phyloP scores from a whole-genome alignment of 2,329 filamentous ascomycete species.

The Colletotrichum costaricense region DNA sequence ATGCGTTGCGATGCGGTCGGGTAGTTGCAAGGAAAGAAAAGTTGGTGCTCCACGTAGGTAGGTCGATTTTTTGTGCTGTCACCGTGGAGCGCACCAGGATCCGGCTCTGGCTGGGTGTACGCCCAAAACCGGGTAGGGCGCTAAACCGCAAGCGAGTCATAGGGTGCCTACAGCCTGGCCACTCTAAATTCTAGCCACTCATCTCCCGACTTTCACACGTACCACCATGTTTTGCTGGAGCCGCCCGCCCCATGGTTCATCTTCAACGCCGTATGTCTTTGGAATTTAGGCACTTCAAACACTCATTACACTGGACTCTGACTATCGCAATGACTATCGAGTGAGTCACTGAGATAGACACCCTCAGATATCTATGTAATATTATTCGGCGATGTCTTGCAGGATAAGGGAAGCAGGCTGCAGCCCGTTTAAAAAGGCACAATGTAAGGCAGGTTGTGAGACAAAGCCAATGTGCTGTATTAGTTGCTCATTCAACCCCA shows the following conservation, averaged over 20 bases:
- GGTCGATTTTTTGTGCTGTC: slow-evolving; percentile 34
- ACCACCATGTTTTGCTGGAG: slow-evolving; percentile 4
- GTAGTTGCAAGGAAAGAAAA: slow-evolving; percentile 33
- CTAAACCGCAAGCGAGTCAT: slow-evolving; percentile 35
- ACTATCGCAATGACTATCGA: neutral
- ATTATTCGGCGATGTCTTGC: neutral
- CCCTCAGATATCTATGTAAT: neutral
- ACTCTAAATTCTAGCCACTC: neutral
- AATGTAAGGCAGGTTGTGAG: neutral
- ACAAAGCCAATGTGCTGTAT: slow-evolving; percentile 22
- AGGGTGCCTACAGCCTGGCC: slow-evolving; percentile 16
- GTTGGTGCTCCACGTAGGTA: slow-evolving; percentile 31
- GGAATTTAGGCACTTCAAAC: neutral
- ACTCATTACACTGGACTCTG: neutral
- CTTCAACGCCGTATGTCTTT: neutral
- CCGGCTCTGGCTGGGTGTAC: slow-evolving; percentile 25
- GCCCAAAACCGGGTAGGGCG: slow-evolving; percentile 30
- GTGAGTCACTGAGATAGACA: neutral
- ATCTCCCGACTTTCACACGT: slow-evolving; percentile 5
- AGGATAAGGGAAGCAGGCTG: neutral
- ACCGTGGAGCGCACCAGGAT: slow-evolving; percentile 20
- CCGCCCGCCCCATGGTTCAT: slow-evolving; percentile 8
- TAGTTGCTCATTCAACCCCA: slow-evolving; percentile 20
- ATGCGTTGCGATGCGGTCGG: slow-evolving; percentile 32
- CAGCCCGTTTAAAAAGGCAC: neutral